Percentiles rank a stretch among this genome's conserved stretches.
Evolutionary conservation across 202 grass and related monocot genomes (phyloP).

Genomic region (Tripidium arundinaceum): DNA sequence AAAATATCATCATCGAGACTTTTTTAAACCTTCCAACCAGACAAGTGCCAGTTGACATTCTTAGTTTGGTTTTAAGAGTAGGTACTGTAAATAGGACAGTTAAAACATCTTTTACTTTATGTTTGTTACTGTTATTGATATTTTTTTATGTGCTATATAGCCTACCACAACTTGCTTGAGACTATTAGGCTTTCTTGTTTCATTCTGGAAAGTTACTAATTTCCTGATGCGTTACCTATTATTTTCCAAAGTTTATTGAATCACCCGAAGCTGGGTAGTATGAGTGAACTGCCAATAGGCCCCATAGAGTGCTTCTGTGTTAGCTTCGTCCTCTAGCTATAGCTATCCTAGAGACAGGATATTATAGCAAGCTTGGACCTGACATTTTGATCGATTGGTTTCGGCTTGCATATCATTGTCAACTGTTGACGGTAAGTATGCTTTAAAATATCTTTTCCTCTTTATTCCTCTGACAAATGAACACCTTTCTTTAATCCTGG

Average conservation of each 20-base stretch:
- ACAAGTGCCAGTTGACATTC: background rate
- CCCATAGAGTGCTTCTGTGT: background rate
- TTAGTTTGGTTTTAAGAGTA: background rate
- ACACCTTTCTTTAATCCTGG: conserved; percentile 22
- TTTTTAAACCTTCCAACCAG: conserved; percentile 3
- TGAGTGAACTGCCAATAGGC: background rate
- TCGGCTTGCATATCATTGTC: conserved; percentile 2
- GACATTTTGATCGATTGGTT: conserved; percentile 12
- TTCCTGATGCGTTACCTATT: too few species aligned
- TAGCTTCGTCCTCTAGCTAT: background rate
- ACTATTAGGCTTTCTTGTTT: too few species aligned
- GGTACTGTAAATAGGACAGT: background rate
- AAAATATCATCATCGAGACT: background rate
- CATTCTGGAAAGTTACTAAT: too few species aligned
- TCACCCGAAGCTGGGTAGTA: background rate
- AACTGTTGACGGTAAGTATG: background rate
- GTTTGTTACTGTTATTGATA: background rate
- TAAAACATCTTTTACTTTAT: background rate
- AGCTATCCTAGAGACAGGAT: background rate
- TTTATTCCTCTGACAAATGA: background rate
- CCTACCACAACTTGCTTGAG: too few species aligned
- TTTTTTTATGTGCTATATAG: background rate
- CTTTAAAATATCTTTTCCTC: background rate
- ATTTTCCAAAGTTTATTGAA: background rate
- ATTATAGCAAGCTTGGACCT: conserved; percentile 1